Evolutionary conservation across 2,329 filamentous ascomycete genomes (phyloP).

Genomic region (Sclerotinia trifoliorum): DNA sequence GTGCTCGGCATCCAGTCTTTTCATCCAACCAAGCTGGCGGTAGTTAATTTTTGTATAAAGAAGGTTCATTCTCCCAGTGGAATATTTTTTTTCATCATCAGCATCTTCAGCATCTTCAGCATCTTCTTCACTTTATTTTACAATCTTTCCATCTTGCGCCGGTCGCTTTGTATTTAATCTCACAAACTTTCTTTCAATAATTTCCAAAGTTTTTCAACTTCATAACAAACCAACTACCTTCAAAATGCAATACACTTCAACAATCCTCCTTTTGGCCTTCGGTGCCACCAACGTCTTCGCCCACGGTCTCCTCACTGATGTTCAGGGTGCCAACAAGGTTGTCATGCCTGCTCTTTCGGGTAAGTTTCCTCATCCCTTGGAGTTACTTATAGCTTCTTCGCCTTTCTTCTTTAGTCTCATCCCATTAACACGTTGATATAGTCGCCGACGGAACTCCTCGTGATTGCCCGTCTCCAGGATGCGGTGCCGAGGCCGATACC

Average conservation of each 20-base stretch:
- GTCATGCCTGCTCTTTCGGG: slow-evolving; percentile 60
- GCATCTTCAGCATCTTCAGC: slow-evolving; percentile 33
- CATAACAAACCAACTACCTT: slow-evolving; percentile 28
- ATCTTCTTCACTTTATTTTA: slow-evolving; percentile 27
- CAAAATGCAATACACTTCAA: slow-evolving; percentile 50
- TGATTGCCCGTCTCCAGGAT: slow-evolving; percentile 60
- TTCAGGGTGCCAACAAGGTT: slow-evolving; percentile 60
- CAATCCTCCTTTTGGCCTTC: slow-evolving; percentile 48
- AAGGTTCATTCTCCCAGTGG: slow-evolving; percentile 8
- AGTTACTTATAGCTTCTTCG: not conserved
- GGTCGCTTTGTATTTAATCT: slow-evolving; percentile 26
- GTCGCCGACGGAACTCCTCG: slow-evolving; percentile 66
- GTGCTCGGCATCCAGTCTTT: slow-evolving; percentile 34
- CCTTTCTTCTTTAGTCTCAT: slow-evolving; percentile 26
- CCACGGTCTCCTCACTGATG: slow-evolving; percentile 57
- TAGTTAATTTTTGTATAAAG: slow-evolving; percentile 34
- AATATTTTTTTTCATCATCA: slow-evolving; percentile 32
- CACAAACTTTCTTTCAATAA: slow-evolving; percentile 23
- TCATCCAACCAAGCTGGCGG: slow-evolving; percentile 27
- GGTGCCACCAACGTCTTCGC: slow-evolving; percentile 49
- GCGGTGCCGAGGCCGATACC: slow-evolving; percentile 68
- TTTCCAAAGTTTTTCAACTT: slow-evolving; percentile 9
- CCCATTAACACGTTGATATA: slow-evolving; percentile 32
- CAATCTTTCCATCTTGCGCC: slow-evolving; percentile 34
- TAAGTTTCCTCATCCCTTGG: slow-evolving; percentile 33